Evolutionary conservation across 2,329 filamentous ascomycete genomes (phyloP).

Genomic region (Amesomyces nigricolor): DNA sequence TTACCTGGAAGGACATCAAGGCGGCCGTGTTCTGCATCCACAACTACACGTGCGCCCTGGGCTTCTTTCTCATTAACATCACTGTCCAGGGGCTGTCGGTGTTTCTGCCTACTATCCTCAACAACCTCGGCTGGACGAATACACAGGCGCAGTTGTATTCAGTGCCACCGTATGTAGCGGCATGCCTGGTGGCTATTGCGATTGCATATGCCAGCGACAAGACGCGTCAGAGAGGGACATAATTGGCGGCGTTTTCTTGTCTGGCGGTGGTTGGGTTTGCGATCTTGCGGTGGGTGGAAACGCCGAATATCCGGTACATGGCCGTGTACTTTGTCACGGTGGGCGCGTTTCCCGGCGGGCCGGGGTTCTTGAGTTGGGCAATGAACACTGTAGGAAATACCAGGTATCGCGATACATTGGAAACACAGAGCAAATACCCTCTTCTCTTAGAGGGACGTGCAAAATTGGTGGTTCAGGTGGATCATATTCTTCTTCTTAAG

Average conservation of each 20-base stretch:
- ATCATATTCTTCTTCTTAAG: too few relatives aligned
- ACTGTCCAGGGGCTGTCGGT: conserved; percentile 50
- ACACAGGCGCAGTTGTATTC: conserved; percentile 40
- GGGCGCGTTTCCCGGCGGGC: conserved; percentile 53
- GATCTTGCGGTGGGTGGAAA: conserved; percentile 42
- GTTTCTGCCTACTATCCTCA: conserved; percentile 46
- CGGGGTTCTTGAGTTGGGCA: conserved; percentile 53
- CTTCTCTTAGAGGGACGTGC: too few relatives aligned
- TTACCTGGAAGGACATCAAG: conserved; percentile 45
- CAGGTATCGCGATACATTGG: too few relatives aligned
- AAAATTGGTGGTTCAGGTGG: too few relatives aligned
- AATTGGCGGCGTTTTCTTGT: conserved; percentile 35
- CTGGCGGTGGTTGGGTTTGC: conserved; percentile 47
- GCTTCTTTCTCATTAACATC: conserved; percentile 57
- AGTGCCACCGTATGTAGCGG: conserved; percentile 41
- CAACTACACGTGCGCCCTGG: conserved; percentile 52
- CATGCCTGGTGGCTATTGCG: conserved; percentile 36
- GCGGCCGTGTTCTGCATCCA: conserved; percentile 50
- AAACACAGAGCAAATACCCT: too few relatives aligned
- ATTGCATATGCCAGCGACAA: conserved; percentile 39
- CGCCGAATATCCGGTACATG: conserved; percentile 43
- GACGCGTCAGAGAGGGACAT: conserved; percentile 39
- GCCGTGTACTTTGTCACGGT: conserved; percentile 51
- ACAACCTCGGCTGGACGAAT: conserved; percentile 36
- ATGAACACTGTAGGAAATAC: conserved; percentile 55